Evolutionary conservation across 306 rosid species (phyloP).

Genomic region (Prunus kanzakura): DNA sequence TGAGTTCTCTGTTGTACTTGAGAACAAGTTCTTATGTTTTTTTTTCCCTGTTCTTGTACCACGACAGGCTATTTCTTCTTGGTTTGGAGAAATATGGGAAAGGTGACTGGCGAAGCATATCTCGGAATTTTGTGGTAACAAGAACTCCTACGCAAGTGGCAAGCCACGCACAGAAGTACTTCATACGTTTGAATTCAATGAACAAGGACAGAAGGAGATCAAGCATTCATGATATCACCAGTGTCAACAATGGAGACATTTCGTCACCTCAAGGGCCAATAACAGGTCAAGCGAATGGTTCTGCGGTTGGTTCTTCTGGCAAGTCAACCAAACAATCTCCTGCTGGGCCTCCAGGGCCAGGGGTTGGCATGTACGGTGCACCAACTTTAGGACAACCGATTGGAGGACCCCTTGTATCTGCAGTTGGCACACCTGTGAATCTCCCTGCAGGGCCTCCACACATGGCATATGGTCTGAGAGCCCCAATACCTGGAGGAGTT

Average conservation of each 20-base stretch:
- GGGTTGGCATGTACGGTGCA: conserved; percentile 64
- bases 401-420: conserved; percentile 84
- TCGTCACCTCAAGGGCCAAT: conserved; percentile 73
- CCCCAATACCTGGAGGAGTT: conserved; percentile 57
- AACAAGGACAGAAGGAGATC: conserved; percentile 96
- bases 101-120: conserved; percentile 99
- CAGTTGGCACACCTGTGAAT: conserved; percentile 87
- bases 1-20: not conserved
- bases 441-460: conserved; percentile 57
- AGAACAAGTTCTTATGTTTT: not conserved
- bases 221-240: conserved; percentile 93
- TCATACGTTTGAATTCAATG: conserved; percentile 93
- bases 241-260: conserved; percentile 71
- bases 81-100: conserved; percentile 94
- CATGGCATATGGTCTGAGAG: conserved; percentile 77
- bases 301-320: conserved; percentile 43
- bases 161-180: conserved; percentile 94
- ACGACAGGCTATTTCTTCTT: conserved; percentile 79
- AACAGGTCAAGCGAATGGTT: conserved; percentile 76
- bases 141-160: conserved; percentile 99
- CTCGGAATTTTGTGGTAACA: conserved; percentile 89
- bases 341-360: conserved; percentile 51
- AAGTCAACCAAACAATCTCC: conserved; percentile 54
- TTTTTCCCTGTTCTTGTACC: not conserved
- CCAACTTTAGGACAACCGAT: conserved; percentile 87